These are phyloP conservation scores for Pisolithus thermaeus DNA, from an alignment of 1,284 basidiomycete species.

Conservation along the genomic window DNA sequence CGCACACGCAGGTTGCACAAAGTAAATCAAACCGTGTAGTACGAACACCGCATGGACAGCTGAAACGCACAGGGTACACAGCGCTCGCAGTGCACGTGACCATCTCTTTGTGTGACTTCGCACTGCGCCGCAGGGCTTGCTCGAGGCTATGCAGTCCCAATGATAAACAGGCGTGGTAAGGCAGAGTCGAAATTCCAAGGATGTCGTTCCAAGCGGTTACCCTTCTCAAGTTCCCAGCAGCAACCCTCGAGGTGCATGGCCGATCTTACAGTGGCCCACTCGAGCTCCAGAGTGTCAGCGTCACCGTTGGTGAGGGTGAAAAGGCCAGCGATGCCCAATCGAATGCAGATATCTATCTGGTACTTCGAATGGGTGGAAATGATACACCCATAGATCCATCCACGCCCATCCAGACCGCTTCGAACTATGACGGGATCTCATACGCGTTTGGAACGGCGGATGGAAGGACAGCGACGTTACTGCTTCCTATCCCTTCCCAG, in stretches of 20 bases:
- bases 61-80: too few relatives aligned
- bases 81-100: too few relatives aligned
- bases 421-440: slow-evolving; percentile 31
- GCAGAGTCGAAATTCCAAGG: too few relatives aligned
- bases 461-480: too few relatives aligned
- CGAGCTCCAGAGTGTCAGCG: slow-evolving; percentile 37
- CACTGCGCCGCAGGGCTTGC: too few relatives aligned
- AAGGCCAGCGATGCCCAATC: background rate
- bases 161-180: too few relatives aligned
- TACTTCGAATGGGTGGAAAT: slow-evolving; percentile 52
- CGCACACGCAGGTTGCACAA: too few relatives aligned
- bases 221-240: slow-evolving; percentile 47
- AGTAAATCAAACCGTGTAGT: too few relatives aligned
- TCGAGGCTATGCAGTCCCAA: too few relatives aligned
- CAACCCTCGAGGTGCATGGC: slow-evolving; percentile 34
- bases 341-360: slow-evolving; percentile 47
- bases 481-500: too few relatives aligned
- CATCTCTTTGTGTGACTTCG: too few relatives aligned
- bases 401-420: slow-evolving; percentile 34
- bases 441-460: slow-evolving; percentile 36
- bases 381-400: slow-evolving; percentile 58
- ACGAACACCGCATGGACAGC: too few relatives aligned
- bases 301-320: background rate
- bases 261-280: slow-evolving; percentile 34
- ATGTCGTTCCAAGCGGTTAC: slow-evolving; percentile 43